These are phyloP conservation scores for Rosa hybrid DNA, from an alignment of 331 rosid genomes.

Conservation along the genomic window DNA sequence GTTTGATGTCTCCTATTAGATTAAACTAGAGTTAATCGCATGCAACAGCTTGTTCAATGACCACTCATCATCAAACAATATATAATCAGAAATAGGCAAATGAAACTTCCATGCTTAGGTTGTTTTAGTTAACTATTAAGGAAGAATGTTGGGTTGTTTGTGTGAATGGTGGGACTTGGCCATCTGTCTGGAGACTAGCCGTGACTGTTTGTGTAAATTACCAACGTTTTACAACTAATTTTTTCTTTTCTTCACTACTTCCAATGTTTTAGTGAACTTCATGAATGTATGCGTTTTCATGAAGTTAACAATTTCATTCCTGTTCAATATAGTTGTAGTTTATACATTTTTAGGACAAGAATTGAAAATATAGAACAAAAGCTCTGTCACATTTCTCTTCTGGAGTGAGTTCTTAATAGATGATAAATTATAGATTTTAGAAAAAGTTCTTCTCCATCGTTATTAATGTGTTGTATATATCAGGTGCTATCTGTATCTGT, in stretches of 20 bases:
- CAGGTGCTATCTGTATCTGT: constrained; percentile 50
- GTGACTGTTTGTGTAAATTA: not conserved
- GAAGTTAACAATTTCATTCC: not conserved
- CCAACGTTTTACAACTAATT: not conserved
- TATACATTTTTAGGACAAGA: not conserved
- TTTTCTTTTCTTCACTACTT: not conserved
- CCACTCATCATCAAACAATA: not conserved
- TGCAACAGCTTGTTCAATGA: constrained; percentile 17
- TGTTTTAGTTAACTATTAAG: not conserved
- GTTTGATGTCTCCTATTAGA: constrained; percentile 36
- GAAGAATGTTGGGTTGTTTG: not conserved
- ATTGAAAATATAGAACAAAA: not conserved
- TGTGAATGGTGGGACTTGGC: not conserved
- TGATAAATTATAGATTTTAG: constrained; percentile 1
- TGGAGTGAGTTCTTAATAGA: not conserved
- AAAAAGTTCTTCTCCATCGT: not conserved
- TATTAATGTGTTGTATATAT: constrained; percentile 27
- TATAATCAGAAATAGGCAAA: not conserved
- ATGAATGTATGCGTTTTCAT: not conserved
- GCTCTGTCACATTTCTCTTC: not conserved
- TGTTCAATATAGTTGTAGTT: not conserved
- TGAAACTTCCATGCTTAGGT: not conserved
- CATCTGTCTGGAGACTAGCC: not conserved
- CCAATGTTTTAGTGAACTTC: not conserved
- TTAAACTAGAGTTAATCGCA: constrained; percentile 44